These are phyloP conservation scores for Fusarium pseudocircinatum DNA, from an alignment of 2,329 filamentous ascomycete genomes.

Conservation along the genomic window DNA sequence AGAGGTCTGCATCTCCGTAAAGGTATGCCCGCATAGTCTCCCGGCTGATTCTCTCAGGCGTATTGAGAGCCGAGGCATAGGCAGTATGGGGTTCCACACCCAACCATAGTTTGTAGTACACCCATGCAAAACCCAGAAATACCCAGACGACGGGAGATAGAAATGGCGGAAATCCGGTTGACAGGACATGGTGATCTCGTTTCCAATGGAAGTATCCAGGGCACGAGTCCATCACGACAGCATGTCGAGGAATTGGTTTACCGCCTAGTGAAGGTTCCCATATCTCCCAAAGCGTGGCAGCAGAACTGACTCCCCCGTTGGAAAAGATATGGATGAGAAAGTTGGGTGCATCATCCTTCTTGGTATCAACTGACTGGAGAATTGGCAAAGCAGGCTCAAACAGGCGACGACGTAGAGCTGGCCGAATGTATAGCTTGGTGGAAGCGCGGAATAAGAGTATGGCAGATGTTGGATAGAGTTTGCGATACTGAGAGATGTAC, in stretches of 20 bases:
- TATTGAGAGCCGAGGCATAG: conserved; percentile 52
- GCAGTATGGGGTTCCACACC: conserved; percentile 45
- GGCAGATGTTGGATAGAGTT: conserved; percentile 54
- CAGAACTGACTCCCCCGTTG: conserved; percentile 60
- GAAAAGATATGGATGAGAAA: conserved; percentile 62
- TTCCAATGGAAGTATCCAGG: conserved; percentile 57
- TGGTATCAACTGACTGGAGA: conserved; percentile 45
- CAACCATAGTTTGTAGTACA: conserved; percentile 45
- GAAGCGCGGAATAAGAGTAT: conserved; percentile 59
- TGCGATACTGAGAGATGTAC: conserved; percentile 58
- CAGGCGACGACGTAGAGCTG: conserved; percentile 44
- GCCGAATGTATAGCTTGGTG: conserved; percentile 49
- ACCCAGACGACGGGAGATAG: conserved; percentile 49
- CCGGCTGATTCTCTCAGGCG: conserved; percentile 42
- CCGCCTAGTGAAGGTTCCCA: conserved; percentile 31
- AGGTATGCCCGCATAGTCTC: conserved; percentile 62
- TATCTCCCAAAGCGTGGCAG: conserved; percentile 46
- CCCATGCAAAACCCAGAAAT: conserved; percentile 47
- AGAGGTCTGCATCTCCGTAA: conserved; percentile 59
- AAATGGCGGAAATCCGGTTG: conserved; percentile 48
- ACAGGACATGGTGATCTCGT: conserved; percentile 53
- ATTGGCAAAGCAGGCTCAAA: conserved; percentile 54
- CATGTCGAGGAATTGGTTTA: conserved; percentile 52
- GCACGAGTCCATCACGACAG: conserved; percentile 59
- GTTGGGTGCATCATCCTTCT: conserved; percentile 37